These are phyloP conservation scores for Styphnolobium japonicum DNA, from an alignment of 306 rosid species.

Conservation along the genomic window DNA sequence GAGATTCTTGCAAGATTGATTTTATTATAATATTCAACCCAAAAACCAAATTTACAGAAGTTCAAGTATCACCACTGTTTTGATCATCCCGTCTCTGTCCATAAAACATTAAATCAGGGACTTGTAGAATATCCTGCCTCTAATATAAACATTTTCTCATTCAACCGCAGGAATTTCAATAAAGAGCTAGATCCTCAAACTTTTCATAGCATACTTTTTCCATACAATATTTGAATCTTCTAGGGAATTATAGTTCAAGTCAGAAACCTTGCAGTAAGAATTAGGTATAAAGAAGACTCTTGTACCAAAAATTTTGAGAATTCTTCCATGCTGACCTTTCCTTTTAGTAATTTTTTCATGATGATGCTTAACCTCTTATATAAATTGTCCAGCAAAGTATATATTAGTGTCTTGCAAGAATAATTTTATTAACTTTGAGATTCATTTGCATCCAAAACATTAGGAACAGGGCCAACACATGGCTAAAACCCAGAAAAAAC, in stretches of 20 bases:
- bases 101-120: background rate
- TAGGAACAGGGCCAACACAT: background rate
- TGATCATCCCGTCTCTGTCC: background rate
- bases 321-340: background rate
- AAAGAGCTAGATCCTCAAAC: background rate
- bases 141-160: background rate
- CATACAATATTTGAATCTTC: background rate
- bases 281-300: background rate
- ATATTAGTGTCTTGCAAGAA: background rate
- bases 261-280: conserved; percentile 7
- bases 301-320: background rate
- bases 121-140: background rate
- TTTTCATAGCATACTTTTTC: background rate
- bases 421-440: background rate
- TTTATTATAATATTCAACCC: background rate
- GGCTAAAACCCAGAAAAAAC: background rate
- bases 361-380: conserved; percentile 4
- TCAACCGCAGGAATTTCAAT: background rate
- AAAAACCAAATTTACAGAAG: background rate
- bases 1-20: background rate
- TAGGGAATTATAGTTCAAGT: background rate
- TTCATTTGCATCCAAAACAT: conserved; percentile 6
- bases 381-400: background rate
- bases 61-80: background rate
- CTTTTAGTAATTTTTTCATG: background rate